Conservation (phyloP, 805 yeast species). For the Metschnikowia santaceciliae region DNA sequence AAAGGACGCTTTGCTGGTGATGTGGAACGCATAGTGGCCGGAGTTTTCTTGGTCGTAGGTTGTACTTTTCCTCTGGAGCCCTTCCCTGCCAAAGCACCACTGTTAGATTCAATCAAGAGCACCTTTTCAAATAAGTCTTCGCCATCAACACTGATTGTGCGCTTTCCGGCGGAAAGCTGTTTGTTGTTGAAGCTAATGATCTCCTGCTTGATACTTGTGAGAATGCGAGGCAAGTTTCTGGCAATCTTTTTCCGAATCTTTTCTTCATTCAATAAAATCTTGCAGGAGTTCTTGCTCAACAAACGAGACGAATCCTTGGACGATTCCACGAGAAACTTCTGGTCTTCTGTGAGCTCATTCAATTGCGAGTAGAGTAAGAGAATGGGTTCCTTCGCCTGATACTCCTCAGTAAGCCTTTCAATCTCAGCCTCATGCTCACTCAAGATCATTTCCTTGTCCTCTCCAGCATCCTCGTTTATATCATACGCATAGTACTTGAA, state of each 20-base stretch:
- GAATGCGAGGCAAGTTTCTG: slow-evolving; percentile 63
- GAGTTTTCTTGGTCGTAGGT: neutral
- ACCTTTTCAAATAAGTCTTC: slow-evolving; percentile 43
- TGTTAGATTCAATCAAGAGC: slow-evolving; percentile 27
- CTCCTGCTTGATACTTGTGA: slow-evolving; percentile 47
- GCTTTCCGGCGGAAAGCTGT: slow-evolving; percentile 18
- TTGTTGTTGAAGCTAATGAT: slow-evolving; percentile 46
- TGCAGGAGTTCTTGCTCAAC: slow-evolving; percentile 70
- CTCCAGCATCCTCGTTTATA: slow-evolving; percentile 31
- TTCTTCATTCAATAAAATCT: slow-evolving; percentile 77
- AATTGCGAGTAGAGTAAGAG: slow-evolving; percentile 54
- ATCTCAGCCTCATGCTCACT: slow-evolving; percentile 64
- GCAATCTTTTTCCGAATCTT: slow-evolving; percentile 62
- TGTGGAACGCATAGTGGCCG: neutral
- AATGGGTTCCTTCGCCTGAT: slow-evolving; percentile 50
- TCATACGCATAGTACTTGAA: slow-evolving; percentile 43
- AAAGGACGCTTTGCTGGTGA: slow-evolving; percentile 8
- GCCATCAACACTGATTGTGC: slow-evolving; percentile 41
- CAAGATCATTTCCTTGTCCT: slow-evolving; percentile 56
- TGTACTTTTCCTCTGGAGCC: slow-evolving; percentile 2
- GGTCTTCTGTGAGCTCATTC: slow-evolving; percentile 55
- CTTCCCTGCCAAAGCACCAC: slow-evolving; percentile 6
- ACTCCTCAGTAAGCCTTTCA: slow-evolving; percentile 44
- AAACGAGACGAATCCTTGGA: slow-evolving; percentile 78
- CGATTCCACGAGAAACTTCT: slow-evolving; percentile 58